These are phyloP conservation scores for Mortierella sp. DNA, from an alignment of 371 early-diverging fungal genomes.

Conservation along the genomic window DNA sequence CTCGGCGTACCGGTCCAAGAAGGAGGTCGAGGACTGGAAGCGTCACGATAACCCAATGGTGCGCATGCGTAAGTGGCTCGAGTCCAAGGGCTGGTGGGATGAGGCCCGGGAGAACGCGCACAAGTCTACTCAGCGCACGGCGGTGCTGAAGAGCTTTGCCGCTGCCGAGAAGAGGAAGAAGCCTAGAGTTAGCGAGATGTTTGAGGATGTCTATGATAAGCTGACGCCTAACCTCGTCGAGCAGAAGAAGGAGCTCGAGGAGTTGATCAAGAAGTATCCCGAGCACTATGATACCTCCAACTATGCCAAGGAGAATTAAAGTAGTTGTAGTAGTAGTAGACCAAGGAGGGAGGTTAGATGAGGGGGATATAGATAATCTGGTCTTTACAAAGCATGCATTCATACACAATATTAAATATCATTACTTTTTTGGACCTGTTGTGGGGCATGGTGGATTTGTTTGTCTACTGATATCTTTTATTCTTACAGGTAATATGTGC, in stretches of 20 bases:
- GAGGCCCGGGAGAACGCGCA: constrained; percentile 79
- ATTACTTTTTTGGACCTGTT: not conserved
- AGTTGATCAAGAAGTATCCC: constrained; percentile 88
- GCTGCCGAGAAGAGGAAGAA: constrained; percentile 91
- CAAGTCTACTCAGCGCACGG: constrained; percentile 71
- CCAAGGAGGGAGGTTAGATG: not conserved
- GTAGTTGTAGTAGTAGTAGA: not conserved
- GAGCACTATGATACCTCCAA: constrained; percentile 78
- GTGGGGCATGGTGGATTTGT: not conserved
- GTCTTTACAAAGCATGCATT: not conserved
- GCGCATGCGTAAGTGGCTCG: constrained; percentile 92
- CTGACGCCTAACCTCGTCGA: constrained; percentile 79
- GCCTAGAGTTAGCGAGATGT: constrained; percentile 86
- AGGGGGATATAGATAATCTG: not conserved
- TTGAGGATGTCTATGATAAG: constrained; percentile 95
- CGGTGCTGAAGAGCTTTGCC: constrained; percentile 83
- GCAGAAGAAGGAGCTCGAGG: constrained; percentile 85
- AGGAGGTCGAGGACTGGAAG: constrained; percentile 94
- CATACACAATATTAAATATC: not conserved
- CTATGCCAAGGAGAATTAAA: constrained; percentile 46
- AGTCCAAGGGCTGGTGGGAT: constrained; percentile 88
- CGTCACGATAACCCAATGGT: constrained; percentile 90
- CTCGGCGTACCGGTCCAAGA: constrained; percentile 90
- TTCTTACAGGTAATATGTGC: not conserved
- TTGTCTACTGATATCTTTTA: not conserved